phyloP scores from a whole-genome alignment of 108 stramenopile species.

The Fragilaria radians region DNA sequence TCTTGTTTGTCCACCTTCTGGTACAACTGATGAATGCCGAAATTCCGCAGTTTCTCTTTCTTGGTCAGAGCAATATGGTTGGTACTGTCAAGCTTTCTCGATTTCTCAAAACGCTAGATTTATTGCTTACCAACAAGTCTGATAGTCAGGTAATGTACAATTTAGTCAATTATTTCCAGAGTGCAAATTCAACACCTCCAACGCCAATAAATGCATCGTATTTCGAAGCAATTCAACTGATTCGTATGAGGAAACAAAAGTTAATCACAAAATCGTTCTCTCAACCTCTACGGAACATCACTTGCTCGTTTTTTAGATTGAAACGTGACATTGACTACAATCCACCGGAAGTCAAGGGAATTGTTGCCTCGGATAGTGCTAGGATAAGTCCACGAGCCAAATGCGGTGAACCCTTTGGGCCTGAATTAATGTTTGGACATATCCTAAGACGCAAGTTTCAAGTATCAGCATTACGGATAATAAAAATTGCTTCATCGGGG shows the following conservation, averaged over 20 bases:
- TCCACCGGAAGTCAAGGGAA: not conserved
- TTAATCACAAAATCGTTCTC: not conserved
- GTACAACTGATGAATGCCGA: not conserved
- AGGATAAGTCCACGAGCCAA: not conserved
- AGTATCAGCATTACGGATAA: not conserved
- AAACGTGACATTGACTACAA: not conserved
- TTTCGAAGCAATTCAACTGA: not conserved
- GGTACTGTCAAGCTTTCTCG: not conserved
- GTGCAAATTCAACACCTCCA: not conserved
- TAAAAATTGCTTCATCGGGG: not conserved
- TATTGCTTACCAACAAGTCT: not conserved
- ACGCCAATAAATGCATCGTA: not conserved
- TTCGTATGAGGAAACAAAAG: not conserved
- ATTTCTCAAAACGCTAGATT: not conserved
- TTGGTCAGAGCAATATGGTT: slow-evolving; percentile 4
- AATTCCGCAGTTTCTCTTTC: slow-evolving; percentile 1
- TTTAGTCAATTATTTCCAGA: not conserved
- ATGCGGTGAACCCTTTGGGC: not conserved
- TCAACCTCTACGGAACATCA: not conserved
- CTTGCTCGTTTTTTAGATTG: not conserved
- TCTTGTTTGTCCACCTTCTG: slow-evolving; percentile 11
- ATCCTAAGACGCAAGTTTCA: not conserved
- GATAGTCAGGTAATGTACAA: not conserved
- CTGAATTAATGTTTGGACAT: slow-evolving; percentile 7
- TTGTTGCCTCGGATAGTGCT: not conserved